Percentiles rank a stretch among this genome's conserved stretches.
Evolutionary conservation across 2,329 filamentous ascomycete species (phyloP).

Genomic region (Sporothrix phasma): DNA sequence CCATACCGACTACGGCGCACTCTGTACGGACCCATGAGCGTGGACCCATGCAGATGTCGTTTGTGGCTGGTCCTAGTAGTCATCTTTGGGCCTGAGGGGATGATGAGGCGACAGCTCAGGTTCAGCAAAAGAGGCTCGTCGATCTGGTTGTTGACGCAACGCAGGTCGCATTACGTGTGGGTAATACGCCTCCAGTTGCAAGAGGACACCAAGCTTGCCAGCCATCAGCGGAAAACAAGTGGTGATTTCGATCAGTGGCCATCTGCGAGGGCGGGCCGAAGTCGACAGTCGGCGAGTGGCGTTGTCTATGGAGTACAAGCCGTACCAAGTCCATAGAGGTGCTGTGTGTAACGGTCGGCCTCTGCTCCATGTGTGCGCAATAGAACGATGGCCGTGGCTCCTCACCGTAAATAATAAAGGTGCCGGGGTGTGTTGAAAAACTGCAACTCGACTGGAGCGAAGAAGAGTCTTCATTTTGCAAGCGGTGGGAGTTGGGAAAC

Average conservation of each 20-base stretch:
- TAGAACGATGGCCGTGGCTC: not conserved
- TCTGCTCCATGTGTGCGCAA: not conserved
- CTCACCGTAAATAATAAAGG: not conserved
- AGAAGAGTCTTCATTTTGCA: not conserved
- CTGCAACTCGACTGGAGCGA: not conserved
- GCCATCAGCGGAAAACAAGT: not conserved
- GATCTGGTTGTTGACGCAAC: not conserved
- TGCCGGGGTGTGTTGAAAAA: not conserved
- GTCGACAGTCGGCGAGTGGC: slow-evolving; percentile 8
- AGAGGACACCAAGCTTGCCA: not conserved
- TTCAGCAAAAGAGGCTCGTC: not conserved
- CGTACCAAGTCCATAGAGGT: not conserved
- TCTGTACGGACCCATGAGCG: not conserved
- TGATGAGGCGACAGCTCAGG: too few relatives aligned
- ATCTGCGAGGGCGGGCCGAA: slow-evolving; percentile 1
- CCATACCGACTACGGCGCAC: not conserved
- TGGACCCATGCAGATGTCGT: too few relatives aligned
- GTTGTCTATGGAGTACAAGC: not conserved
- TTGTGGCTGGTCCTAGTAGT: not conserved
- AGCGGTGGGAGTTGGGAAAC: not conserved
- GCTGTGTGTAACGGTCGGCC: not conserved
- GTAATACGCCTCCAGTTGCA: not conserved
- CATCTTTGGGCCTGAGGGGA: too few relatives aligned
- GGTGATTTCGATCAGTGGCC: not conserved
- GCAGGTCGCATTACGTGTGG: not conserved